Conservation (phyloP, 768 basidiomycete species). For the Terana coerulea region DNA sequence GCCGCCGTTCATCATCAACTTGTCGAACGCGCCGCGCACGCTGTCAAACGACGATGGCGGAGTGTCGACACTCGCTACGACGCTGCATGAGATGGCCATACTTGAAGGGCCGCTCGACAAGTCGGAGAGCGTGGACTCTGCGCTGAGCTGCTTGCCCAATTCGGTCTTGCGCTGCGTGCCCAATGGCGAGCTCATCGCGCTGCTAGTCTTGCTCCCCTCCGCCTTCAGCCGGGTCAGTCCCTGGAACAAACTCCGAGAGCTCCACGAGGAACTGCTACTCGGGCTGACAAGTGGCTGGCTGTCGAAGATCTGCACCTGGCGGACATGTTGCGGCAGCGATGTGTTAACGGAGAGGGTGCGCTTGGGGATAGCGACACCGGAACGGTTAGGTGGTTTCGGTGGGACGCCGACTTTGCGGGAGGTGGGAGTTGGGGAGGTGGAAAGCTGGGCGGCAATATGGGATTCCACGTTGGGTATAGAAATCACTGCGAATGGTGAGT, state of each 20-base stretch:
- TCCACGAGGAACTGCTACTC: conserved; percentile 27
- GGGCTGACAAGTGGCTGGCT: conserved; percentile 75
- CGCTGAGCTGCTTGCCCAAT: conserved; percentile 6
- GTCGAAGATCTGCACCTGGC: conserved; percentile 77
- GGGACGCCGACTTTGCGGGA: conserved; percentile 83
- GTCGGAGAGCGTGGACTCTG: conserved; percentile 22
- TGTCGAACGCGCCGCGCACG: conserved; percentile 18
- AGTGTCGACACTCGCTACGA: conserved; percentile 17
- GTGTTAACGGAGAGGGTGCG: conserved; percentile 29
- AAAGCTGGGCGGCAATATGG: conserved; percentile 68
- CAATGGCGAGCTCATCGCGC: not conserved
- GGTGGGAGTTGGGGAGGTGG: conserved; percentile 64
- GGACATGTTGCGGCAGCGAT: conserved; percentile 34
- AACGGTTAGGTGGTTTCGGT: conserved; percentile 54
- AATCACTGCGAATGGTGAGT: conserved; percentile 51
- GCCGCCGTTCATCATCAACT: conserved; percentile 20
- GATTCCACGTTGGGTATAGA: conserved; percentile 77
- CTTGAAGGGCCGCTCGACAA: conserved; percentile 20
- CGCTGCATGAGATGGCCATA: conserved; percentile 18
- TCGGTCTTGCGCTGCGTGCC: not conserved
- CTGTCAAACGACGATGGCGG: conserved; percentile 30
- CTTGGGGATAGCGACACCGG: conserved; percentile 59
- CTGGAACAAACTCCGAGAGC: conserved; percentile 20
- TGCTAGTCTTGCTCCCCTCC: not conserved
- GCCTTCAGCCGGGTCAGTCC: conserved; percentile 3